Evolutionary conservation across 2,329 filamentous ascomycete genomes (phyloP), one percentile per base, ranked within the genome.

Genomic region (Pyrenochaeta sp.): DNA sequence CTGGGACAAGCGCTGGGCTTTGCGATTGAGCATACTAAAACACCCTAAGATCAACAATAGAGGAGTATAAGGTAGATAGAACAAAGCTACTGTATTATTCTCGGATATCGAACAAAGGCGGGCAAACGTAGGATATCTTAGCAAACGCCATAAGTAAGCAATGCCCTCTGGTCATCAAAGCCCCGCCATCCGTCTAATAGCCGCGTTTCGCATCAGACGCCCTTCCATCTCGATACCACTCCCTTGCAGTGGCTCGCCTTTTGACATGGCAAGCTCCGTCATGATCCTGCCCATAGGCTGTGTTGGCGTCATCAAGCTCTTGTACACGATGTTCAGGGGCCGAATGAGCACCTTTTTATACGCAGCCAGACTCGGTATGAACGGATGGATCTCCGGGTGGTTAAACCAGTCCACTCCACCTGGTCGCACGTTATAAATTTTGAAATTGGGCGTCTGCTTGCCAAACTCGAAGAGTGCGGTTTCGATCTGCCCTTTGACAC

Each of bases 401-500:
- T 66, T 50, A 1, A 61, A 63, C 56, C 67, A 68, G 47, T 92
- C 90, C 10, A 92, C 84, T 7, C 78, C 83, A 0, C 71, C 85
- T 0, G 90, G 88, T 0, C 90, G 82, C 6, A 88, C 78, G 10
- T 83, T 86, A 64, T 85, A 84, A 1, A 85, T 80, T 30, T 79
- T 81, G 53, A 92, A 81, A 6, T 77, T 73, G 0, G 81, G 77
- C 44, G 80, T 80, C 62, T 71, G 60, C 30, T 78, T 76, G 13
- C 77, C 72, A 13, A 91, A 73, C 0, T 82, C 80, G 1, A 89
- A 80, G 1, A 93, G 81, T 1, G 79, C 75, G 1, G 80, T 63
- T 75, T 93, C 91, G 0, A 86, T 84, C 70, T 87, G 82, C 12
- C 90, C 91, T 73, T 93, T 93, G 54, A 90, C 82, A 12, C 83